Evolutionary conservation across 1,284 basidiomycete genomes (phyloP).

Genomic region (Leccinum subrobustum): DNA sequence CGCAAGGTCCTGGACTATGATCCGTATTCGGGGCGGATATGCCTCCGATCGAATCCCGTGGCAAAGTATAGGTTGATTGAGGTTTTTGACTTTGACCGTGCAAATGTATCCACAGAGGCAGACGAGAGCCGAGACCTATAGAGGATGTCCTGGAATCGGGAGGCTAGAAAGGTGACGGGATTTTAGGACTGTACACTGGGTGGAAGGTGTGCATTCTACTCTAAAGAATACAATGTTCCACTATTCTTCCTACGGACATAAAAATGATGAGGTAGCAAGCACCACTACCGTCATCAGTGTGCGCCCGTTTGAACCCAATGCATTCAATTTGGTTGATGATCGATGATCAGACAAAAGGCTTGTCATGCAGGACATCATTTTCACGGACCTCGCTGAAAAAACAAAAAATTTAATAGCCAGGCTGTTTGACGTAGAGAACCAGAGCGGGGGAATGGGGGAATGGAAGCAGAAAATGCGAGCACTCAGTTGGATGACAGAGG

Average conservation of each 20-base stretch:
- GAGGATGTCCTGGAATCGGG: neutral
- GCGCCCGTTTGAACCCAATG: neutral
- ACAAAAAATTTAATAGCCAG: neutral
- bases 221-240: neutral
- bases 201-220: neutral
- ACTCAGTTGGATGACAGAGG: neutral
- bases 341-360: neutral
- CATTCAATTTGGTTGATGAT: neutral
- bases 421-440: neutral
- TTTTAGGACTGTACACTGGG: neutral
- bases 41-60: slow-evolving; percentile 2
- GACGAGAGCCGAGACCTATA: neutral
- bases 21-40: slow-evolving; percentile 23
- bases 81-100: slow-evolving; percentile 15
- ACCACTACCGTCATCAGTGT: neutral
- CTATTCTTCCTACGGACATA: neutral
- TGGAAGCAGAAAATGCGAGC: too few species aligned
- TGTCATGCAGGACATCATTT: neutral
- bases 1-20: slow-evolving; percentile 21
- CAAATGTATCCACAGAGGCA: neutral
- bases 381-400: neutral
- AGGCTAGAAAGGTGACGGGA: neutral
- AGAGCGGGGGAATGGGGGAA: neutral
- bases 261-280: neutral
- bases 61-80: slow-evolving; percentile 11